Evolutionary conservation across 225 moss, liverwort and hornwort genomes (phyloP).

Genomic region (Neckera pumila): DNA sequence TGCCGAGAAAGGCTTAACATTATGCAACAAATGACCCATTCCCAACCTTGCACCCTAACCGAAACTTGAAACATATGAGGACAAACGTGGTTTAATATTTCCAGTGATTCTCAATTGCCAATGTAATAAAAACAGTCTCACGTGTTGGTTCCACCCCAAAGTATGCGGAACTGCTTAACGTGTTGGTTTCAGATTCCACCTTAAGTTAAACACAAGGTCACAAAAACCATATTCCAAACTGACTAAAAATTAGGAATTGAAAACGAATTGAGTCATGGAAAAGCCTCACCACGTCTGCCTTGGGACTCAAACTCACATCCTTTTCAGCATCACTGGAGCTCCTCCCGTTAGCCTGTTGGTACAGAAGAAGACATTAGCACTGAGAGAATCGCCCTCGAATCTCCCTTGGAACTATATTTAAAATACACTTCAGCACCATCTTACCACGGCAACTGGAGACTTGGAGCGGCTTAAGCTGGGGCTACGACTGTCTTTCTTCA

Average conservation of each 20-base stretch:
- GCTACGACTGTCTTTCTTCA: conserved; percentile 43
- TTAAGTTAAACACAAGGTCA: background rate
- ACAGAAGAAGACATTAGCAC: background rate
- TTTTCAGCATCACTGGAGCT: conserved; percentile 38
- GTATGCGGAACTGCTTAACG: background rate
- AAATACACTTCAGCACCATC: background rate
- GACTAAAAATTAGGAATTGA: background rate
- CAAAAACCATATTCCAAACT: background rate
- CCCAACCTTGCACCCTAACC: background rate
- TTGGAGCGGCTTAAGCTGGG: conserved; percentile 35
- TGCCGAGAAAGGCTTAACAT: background rate
- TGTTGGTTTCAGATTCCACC: no score
- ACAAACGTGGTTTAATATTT: background rate
- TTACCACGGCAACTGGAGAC: conserved; percentile 37
- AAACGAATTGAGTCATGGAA: background rate
- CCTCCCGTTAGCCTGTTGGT: conserved; percentile 25
- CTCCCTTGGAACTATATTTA: background rate
- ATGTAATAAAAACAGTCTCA: background rate
- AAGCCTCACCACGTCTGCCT: conserved; percentile 16
- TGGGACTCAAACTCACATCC: conserved; percentile 31
- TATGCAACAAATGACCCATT: background rate
- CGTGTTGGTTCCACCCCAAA: background rate
- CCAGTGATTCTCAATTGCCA: no score
- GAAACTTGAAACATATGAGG: background rate
- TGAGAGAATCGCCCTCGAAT: background rate